Conservation (phyloP, 148 eudicot species). For the Chenopodium quinoa region DNA sequence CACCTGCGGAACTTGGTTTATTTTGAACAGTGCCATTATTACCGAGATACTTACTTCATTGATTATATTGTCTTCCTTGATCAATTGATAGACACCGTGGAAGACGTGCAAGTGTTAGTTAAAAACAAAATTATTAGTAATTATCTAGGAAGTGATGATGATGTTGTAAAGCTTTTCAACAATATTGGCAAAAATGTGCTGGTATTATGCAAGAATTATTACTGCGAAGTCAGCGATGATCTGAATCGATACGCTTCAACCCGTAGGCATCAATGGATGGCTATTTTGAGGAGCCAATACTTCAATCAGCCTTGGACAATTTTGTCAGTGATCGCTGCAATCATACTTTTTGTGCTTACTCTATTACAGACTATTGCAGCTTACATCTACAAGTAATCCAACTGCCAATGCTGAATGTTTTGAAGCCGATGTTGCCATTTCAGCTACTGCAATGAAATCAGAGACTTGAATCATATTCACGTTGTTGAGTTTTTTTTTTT, state of each 20-base stretch:
- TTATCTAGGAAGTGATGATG: conserved; percentile 16
- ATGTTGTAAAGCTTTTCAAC: conserved; percentile 22
- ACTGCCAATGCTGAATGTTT: too few species aligned
- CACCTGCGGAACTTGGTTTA: conserved; percentile 20
- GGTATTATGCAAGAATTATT: not conserved
- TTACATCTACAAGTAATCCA: too few species aligned
- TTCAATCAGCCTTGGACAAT: conserved; percentile 12
- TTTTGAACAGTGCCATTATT: conserved; percentile 25
- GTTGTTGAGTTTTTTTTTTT: too few species aligned
- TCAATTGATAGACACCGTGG: conserved; percentile 22
- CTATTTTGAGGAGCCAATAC: conserved; percentile 19
- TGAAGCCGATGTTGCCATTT: too few species aligned
- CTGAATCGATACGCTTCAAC: not conserved
- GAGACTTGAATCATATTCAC: too few species aligned
- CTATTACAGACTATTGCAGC: too few species aligned
- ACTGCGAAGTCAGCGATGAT: too few species aligned
- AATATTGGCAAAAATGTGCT: not conserved
- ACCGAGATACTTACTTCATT: conserved; percentile 24
- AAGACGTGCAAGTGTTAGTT: conserved; percentile 12
- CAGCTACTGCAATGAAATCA: too few species aligned
- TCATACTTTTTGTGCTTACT: too few species aligned
- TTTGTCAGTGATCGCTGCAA: too few species aligned
- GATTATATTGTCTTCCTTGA: conserved; percentile 25
- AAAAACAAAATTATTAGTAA: too few species aligned
- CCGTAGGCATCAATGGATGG: conserved; percentile 18